Conservation (phyloP, 2,329 filamentous ascomycete genomes). For the Nemania serpens region DNA sequence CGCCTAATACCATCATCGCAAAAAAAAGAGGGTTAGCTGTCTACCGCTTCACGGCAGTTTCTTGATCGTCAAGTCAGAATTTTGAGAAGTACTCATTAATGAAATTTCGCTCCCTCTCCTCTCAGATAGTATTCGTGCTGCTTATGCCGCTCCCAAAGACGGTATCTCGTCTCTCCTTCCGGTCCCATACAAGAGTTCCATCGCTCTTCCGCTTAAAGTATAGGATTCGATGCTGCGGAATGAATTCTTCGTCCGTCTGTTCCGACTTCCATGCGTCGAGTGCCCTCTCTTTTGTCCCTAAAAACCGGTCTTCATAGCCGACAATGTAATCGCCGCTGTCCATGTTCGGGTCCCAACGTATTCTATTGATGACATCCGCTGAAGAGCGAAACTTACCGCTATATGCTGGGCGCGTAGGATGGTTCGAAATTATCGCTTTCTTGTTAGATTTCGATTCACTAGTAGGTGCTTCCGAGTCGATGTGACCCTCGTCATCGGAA, state of each 20-base stretch:
- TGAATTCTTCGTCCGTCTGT: constrained; percentile 68
- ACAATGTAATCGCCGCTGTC: constrained; percentile 59
- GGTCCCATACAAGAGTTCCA: constrained; percentile 60
- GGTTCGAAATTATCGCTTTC: constrained; percentile 10
- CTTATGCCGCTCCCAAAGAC: constrained; percentile 60
- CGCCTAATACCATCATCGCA: no score
- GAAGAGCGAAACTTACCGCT: constrained; percentile 59
- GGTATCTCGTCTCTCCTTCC: constrained; percentile 55
- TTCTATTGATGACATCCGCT: constrained; percentile 61
- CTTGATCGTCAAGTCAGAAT: background rate
- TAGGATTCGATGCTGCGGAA: constrained; percentile 66
- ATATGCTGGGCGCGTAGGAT: constrained; percentile 39
- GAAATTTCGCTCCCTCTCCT: background rate
- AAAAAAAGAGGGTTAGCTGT: no score
- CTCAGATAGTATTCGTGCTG: constrained; percentile 17
- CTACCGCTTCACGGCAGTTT: constrained; percentile 2
- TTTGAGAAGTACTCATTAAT: background rate
- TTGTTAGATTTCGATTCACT: constrained; percentile 34
- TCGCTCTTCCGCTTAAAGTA: constrained; percentile 63
- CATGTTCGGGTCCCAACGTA: constrained; percentile 63
- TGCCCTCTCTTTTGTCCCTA: constrained; percentile 57
- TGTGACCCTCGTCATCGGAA: constrained; percentile 42
- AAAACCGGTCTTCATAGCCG: constrained; percentile 66
- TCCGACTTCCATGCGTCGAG: constrained; percentile 64
- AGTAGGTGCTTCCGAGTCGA: constrained; percentile 30